A percentile compares a stretch with the other conserved stretches of the same genome.
Conservation (phyloP, 169 alveolate genomes). For the Perkinsus olseni region DNA sequence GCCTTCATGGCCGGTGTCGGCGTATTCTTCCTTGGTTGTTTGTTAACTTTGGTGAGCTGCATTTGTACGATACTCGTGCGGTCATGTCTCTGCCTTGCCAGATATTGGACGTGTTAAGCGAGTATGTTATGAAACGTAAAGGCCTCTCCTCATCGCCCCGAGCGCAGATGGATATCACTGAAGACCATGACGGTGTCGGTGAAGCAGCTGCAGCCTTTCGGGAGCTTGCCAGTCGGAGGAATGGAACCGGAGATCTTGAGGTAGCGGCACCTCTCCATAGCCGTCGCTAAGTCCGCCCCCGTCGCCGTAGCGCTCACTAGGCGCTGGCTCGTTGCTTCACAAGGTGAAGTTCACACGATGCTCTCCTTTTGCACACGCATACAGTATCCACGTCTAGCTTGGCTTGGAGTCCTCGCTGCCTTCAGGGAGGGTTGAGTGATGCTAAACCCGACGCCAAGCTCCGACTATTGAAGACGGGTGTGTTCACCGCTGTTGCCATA, state of each 20-base stretch:
- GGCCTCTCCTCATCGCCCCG: background rate
- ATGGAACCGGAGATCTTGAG: background rate
- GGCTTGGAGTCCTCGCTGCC: too few relatives aligned
- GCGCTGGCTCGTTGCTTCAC: too few relatives aligned
- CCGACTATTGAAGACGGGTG: background rate
- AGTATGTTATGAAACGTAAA: background rate
- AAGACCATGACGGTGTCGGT: background rate
- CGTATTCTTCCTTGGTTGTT: background rate
- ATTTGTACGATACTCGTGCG: background rate
- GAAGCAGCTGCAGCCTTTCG: background rate
- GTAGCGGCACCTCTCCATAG: too few relatives aligned
- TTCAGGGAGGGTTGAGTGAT: background rate
- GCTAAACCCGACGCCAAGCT: background rate
- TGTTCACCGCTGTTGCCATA: constrained; percentile 1
- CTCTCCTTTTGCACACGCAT: too few relatives aligned
- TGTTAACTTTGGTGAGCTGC: background rate
- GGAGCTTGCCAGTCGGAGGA: background rate
- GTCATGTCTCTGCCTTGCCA: background rate
- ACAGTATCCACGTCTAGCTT: too few relatives aligned
- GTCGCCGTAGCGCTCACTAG: too few relatives aligned
- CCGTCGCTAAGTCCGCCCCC: too few relatives aligned
- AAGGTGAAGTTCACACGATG: too few relatives aligned
- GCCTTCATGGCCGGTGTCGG: background rate
- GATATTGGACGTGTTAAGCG: background rate
- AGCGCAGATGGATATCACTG: background rate